A percentile compares a stretch with the other conserved stretches of the same genome.
Conservation (phyloP, 2,329 filamentous ascomycete genomes). For the Teratosphaeria gauchensis region DNA sequence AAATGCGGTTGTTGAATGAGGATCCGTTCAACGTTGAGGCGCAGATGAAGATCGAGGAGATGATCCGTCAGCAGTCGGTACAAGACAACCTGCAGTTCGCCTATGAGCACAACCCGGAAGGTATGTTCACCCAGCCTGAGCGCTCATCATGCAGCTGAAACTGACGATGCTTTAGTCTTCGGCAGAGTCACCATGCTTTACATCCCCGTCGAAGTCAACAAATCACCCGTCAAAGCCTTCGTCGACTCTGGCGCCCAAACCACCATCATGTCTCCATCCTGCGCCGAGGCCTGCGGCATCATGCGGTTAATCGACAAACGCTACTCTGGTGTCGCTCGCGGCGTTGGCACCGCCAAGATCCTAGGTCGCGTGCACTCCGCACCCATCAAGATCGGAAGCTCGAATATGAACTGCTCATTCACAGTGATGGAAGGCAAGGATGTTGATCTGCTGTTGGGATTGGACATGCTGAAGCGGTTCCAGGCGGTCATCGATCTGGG, state of each 20-base stretch:
- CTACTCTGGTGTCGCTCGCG: constrained; percentile 83
- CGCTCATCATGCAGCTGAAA: constrained; percentile 1
- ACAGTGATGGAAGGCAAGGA: constrained; percentile 99
- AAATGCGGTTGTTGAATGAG: constrained; percentile 77
- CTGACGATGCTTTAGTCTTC: constrained; percentile 54
- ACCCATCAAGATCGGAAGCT: constrained; percentile 81
- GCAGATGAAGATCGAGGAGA: constrained; percentile 87
- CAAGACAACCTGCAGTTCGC: constrained; percentile 94
- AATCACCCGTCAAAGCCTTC: constrained; percentile 83
- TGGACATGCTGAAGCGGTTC: constrained; percentile 96
- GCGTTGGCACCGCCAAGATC: constrained; percentile 89
- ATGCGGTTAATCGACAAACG: constrained; percentile 91
- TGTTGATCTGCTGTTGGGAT: constrained; percentile 81
- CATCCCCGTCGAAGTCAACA: constrained; percentile 90
- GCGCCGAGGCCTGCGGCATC: constrained; percentile 85
- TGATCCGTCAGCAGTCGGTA: constrained; percentile 88
- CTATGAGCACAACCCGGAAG: constrained; percentile 95
- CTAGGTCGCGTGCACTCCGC: constrained; percentile 92
- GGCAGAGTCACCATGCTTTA: constrained; percentile 94
- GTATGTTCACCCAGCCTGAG: constrained; percentile 40
- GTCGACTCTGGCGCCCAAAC: constrained; percentile 96
- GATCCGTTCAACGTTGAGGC: constrained; percentile 92
- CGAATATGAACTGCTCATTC: constrained; percentile 87
- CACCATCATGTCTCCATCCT: constrained; percentile 95
- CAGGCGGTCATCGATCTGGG: constrained; percentile 85